These are phyloP conservation scores for Ganoderma leucocontextum DNA, from an alignment of 1,284 basidiomycete genomes.

Conservation along the genomic window DNA sequence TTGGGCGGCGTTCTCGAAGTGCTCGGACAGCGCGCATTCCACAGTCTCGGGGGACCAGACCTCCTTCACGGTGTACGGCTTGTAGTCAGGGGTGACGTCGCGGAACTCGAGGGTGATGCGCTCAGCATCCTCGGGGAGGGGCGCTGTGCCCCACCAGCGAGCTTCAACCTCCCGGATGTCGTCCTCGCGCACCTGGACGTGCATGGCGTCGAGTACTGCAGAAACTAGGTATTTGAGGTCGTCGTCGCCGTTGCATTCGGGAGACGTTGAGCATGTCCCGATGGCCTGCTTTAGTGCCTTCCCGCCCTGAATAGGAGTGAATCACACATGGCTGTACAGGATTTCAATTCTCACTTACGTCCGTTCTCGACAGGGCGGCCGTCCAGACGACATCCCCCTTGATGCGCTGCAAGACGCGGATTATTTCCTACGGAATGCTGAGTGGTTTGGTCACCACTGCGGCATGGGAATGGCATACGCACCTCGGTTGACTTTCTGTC, in stretches of 20 bases:
- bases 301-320: not conserved
- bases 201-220: not conserved
- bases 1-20: conserved; percentile 8
- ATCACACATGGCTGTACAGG: not conserved
- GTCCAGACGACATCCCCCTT: conserved; percentile 5
- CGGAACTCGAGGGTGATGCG: conserved; percentile 19
- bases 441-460: not conserved
- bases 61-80: conserved; percentile 14
- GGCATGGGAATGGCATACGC: too few species aligned
- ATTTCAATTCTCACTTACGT: not conserved
- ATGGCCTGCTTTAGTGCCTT: not conserved
- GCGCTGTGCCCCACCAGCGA: not conserved
- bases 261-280: not conserved
- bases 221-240: not conserved
- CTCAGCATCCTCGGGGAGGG: conserved; percentile 1
- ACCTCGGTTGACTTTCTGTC: not conserved
- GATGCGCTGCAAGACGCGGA: not conserved
- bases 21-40: conserved; percentile 9
- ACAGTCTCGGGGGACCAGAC: conserved; percentile 17
- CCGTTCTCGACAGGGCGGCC: not conserved
- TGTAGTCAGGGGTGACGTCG: conserved; percentile 15
- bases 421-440: not conserved
- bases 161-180: conserved; percentile 3
- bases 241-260: not conserved
- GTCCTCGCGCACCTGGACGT: not conserved